A percentile compares a stretch with the other conserved stretches of the same genome.
These are phyloP conservation scores for Vanrija pseudolonga DNA, from an alignment of 1,284 basidiomycete species.

Conservation along the genomic window DNA sequence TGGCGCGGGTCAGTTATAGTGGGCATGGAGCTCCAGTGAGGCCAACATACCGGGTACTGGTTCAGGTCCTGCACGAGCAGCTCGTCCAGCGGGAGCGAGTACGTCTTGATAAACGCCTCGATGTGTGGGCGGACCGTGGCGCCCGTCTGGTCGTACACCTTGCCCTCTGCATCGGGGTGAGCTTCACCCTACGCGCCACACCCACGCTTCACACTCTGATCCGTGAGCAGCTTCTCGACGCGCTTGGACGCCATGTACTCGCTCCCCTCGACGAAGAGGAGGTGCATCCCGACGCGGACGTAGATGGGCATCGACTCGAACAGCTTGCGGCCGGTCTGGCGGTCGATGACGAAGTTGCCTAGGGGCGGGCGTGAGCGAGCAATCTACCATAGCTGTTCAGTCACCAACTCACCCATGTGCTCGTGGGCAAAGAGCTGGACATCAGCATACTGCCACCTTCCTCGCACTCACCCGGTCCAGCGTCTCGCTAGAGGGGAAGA, in stretches of 20 bases:
- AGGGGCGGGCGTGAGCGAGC: neutral
- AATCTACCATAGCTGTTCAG: no score
- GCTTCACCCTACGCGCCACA: neutral
- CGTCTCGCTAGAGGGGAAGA: conserved; percentile 40
- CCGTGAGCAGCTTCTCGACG: conserved; percentile 61
- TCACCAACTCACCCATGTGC: conserved; percentile 42
- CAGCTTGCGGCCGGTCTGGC: conserved; percentile 59
- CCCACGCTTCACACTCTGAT: conserved; percentile 63
- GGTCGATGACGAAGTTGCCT: conserved; percentile 66
- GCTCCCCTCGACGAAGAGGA: conserved; percentile 63
- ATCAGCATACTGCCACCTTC: neutral
- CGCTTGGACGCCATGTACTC: conserved; percentile 57
- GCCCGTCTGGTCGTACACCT: conserved; percentile 48
- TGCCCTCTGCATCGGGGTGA: conserved; percentile 43
- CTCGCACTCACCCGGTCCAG: conserved; percentile 33
- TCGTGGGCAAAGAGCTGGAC: conserved; percentile 43
- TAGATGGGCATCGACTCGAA: conserved; percentile 79
- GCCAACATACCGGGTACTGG: conserved; percentile 54
- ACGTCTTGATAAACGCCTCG: conserved; percentile 68
- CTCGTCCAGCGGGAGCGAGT: conserved; percentile 62
- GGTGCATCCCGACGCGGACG: conserved; percentile 63
- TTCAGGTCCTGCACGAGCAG: conserved; percentile 62
- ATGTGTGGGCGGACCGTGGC: conserved; percentile 57
- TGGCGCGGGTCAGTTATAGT: conserved; percentile 15
- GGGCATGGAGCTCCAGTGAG: no score